phyloP scores from a whole-genome alignment of 2,329 filamentous ascomycete species.

The Epichloe gansuensis region DNA sequence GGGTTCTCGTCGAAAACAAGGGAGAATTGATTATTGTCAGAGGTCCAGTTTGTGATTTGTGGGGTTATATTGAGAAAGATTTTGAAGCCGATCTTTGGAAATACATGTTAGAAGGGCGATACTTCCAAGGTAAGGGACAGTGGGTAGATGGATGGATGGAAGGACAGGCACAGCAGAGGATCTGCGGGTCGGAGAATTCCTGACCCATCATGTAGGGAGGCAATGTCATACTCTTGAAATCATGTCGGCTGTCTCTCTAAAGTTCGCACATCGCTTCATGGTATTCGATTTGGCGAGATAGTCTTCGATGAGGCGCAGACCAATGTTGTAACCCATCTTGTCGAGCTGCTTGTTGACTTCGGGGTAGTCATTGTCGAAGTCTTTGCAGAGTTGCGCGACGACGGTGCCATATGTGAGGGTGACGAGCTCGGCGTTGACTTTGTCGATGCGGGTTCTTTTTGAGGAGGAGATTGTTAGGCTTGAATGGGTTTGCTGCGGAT shows the following conservation, averaged over 20 bases:
- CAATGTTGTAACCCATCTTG: slow-evolving; percentile 99
- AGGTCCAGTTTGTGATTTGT: slow-evolving; percentile 87
- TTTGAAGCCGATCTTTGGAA: slow-evolving; percentile 78
- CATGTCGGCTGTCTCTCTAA: slow-evolving; percentile 92
- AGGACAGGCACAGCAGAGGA: neutral
- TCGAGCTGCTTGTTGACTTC: slow-evolving; percentile 97
- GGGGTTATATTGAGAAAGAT: slow-evolving; percentile 97
- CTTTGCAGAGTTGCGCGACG: slow-evolving; percentile 89
- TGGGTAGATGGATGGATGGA: neutral
- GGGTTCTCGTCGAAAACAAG: slow-evolving; percentile 96
- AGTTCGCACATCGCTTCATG: slow-evolving; percentile 78
- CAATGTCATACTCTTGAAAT: slow-evolving; percentile 60
- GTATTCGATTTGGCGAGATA: slow-evolving; percentile 93
- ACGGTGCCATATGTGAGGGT: slow-evolving; percentile 97
- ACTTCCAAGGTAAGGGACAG: neutral
- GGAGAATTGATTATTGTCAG: slow-evolving; percentile 92
- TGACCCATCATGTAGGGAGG: too few relatives aligned
- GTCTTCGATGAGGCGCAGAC: slow-evolving; percentile 88
- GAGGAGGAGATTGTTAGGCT: slow-evolving; percentile 16
- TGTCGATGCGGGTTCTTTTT: slow-evolving; percentile 90
- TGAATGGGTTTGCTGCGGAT: neutral
- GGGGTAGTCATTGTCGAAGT: slow-evolving; percentile 85
- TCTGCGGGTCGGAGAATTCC: neutral
- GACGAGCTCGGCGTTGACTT: slow-evolving; percentile 94
- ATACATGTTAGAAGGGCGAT: neutral